These are phyloP conservation scores for Lyophyllum atratum DNA, from an alignment of 768 basidiomycete genomes.

Conservation along the genomic window DNA sequence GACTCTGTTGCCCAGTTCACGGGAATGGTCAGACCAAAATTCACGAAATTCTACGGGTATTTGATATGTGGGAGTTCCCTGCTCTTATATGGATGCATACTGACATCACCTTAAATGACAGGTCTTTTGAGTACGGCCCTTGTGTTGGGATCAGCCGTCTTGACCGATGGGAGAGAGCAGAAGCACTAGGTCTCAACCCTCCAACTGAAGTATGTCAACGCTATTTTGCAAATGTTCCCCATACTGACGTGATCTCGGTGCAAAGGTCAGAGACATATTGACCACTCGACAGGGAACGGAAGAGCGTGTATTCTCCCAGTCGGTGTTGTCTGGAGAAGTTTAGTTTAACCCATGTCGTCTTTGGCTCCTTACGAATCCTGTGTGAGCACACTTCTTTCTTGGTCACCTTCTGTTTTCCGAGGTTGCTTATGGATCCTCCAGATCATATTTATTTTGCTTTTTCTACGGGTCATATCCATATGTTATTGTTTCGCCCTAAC, in stretches of 20 bases:
- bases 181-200: slow-evolving; percentile 75
- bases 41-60: slow-evolving; percentile 75
- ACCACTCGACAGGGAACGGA: slow-evolving; percentile 64
- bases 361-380: background rate
- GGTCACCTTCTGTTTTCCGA: background rate
- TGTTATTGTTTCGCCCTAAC: background rate
- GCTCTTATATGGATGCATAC: background rate
- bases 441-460: background rate
- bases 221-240: background rate
- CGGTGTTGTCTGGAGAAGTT: slow-evolving; percentile 58
- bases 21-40: slow-evolving; percentile 59
- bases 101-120: slow-evolving; percentile 25
- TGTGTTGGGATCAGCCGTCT: slow-evolving; percentile 79
- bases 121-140: slow-evolving; percentile 80
- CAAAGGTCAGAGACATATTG: slow-evolving; percentile 80
- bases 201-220: slow-evolving; percentile 63
- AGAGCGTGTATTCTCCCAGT: slow-evolving; percentile 54
- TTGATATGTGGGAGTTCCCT: slow-evolving; percentile 60
- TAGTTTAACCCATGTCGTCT: slow-evolving; percentile 19
- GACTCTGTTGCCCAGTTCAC: slow-evolving; percentile 54
- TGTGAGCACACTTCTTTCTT: background rate
- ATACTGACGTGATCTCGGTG: background rate
- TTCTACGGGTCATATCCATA: background rate
- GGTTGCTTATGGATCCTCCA: background rate
- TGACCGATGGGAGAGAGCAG: slow-evolving; percentile 86